Evolutionary conservation across 2,329 filamentous ascomycete species (phyloP), one percentile per base, ranked within the genome.

Genomic region (Metarhizium humberi): DNA sequence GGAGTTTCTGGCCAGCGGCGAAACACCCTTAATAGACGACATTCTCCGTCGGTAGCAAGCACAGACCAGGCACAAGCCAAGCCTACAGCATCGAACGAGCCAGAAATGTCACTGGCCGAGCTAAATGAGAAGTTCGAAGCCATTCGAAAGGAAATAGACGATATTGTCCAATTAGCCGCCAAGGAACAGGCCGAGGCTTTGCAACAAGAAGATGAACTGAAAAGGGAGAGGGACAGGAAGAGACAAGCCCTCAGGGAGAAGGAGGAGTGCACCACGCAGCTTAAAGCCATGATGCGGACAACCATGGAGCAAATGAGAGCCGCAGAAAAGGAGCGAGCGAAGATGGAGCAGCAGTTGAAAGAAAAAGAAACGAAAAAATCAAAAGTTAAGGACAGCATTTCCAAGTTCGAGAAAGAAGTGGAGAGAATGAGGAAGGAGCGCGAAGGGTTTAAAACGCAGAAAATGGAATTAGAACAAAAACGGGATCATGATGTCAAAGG

Each of bases 201-300:
- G 60, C 75, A 78, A n/a, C 72, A 81, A 53, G 73, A 89, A 60
- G 80, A 83, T 43, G 83, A 88, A 48, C 68, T 96, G 36, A 82
- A 86, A 54, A 84, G 84, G 56, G 90, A 95, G 63, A 87, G 90
- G 57, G 89, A 95, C 61, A 81, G 86, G 52, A 84, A 96, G 67
- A 86, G 81, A 63, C 85, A 86, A 58, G 79, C 85, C 20, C 77
- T 94, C 54, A 94, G 89, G 67, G 90, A 95, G 65, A 96, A 95
- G 69, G 92, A 97, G 60, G 90, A 95, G 64, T 88, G 86, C 52
- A 96, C 90, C 51, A 85, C 89, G 48, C 90, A 91, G 65, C 73
- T 96, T 54, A 90, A 88, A 64, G 87, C 87, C 59, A 86, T 92
- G 66, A 85, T 95, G 53, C 86, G 89, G 53, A 83, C 82, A 49